Conservation (phyloP, 441 rosid species). For the Erodium trifolium region DNA sequence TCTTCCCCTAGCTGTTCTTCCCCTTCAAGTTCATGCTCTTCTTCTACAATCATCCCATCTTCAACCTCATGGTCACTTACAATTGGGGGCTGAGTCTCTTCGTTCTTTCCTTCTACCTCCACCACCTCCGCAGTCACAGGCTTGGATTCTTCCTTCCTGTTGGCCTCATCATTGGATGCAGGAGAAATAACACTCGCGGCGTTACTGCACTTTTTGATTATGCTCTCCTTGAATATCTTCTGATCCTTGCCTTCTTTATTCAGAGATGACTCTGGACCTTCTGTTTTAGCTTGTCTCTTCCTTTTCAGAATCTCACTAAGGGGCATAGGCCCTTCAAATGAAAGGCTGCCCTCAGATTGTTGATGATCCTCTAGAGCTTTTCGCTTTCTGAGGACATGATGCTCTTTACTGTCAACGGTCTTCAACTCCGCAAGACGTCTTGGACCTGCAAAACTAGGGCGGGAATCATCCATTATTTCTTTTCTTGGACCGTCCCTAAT, state of each 20-base stretch:
- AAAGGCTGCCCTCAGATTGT: slow-evolving; percentile 35
- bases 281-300: slow-evolving; percentile 50
- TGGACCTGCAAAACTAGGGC: slow-evolving; percentile 37
- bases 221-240: slow-evolving; percentile 21
- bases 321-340: slow-evolving; percentile 83
- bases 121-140: slow-evolving; percentile 15
- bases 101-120: slow-evolving; percentile 26
- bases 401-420: slow-evolving; percentile 29
- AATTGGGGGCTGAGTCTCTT: slow-evolving; percentile 26
- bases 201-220: too few species aligned
- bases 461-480: slow-evolving; percentile 31
- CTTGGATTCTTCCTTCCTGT: slow-evolving; percentile 20
- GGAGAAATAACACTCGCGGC: too few species aligned
- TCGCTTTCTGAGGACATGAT: slow-evolving; percentile 42
- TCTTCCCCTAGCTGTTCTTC: slow-evolving; percentile 45
- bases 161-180: too few species aligned
- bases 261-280: slow-evolving; percentile 30
- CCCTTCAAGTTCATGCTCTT: slow-evolving; percentile 31
- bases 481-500: slow-evolving; percentile 27
- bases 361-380: slow-evolving; percentile 38
- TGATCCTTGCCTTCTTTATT: slow-evolving; percentile 20
- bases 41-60: slow-evolving; percentile 36
- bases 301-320: slow-evolving; percentile 77
- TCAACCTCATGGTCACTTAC: slow-evolving; percentile 31
- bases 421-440: slow-evolving; percentile 59